phyloP scores from a whole-genome alignment of 805 yeast species.

The Pichia deserticola region DNA sequence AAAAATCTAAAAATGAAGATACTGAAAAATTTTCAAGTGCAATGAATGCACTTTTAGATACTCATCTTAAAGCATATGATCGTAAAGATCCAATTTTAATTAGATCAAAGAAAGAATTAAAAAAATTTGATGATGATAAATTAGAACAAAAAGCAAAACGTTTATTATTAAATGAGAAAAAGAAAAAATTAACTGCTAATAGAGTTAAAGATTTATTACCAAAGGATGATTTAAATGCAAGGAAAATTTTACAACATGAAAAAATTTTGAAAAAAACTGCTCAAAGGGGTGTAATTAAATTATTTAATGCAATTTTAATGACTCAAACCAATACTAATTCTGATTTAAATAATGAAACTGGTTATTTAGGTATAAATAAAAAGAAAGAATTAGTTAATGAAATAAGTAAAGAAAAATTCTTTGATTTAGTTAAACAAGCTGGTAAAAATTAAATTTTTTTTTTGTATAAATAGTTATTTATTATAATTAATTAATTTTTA shows the following conservation, averaged over 20 bases:
- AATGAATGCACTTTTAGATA: constrained; percentile 72
- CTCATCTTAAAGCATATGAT: constrained; percentile 82
- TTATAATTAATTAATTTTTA: not conserved
- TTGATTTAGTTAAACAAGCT: constrained; percentile 80
- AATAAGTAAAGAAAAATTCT: constrained; percentile 79
- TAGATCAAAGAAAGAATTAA: constrained; percentile 61
- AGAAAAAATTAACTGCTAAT: constrained; percentile 53
- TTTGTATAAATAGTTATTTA: not conserved
- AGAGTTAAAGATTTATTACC: constrained; percentile 68
- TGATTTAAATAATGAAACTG: constrained; percentile 38
- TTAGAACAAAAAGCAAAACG: constrained; percentile 78
- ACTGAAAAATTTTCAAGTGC: constrained; percentile 74
- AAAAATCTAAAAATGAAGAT: constrained; percentile 58
- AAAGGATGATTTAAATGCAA: constrained; percentile 44
- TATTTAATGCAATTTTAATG: constrained; percentile 32
- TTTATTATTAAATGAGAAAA: constrained; percentile 63
- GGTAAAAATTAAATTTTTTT: constrained; percentile 33
- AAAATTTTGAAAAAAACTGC: constrained; percentile 63
- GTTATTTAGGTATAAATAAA: constrained; percentile 34
- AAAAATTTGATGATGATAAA: constrained; percentile 71
- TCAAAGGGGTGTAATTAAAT: constrained; percentile 27
- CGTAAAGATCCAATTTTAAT: constrained; percentile 87
- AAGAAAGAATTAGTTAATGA: constrained; percentile 62
- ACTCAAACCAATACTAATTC: constrained; percentile 70
- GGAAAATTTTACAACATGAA: constrained; percentile 44